phyloP scores from a whole-genome alignment of 768 basidiomycete genomes.

The Lactifluus piperatus region DNA sequence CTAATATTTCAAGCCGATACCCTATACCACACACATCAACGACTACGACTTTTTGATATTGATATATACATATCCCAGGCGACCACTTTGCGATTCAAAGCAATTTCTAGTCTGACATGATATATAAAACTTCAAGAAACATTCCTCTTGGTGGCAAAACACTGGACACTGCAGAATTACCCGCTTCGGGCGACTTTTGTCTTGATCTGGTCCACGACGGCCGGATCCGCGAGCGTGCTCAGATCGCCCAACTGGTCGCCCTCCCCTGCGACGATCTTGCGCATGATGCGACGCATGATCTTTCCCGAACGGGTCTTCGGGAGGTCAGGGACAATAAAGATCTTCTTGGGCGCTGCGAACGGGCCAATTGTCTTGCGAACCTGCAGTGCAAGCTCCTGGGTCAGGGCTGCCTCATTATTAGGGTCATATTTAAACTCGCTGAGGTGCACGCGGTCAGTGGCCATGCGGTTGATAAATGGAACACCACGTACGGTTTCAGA shows the following conservation, averaged over 20 bases:
- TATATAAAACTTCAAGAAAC: too few relatives aligned
- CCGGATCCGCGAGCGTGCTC: conserved; percentile 85
- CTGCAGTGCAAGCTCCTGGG: conserved; percentile 88
- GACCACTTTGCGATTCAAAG: background rate
- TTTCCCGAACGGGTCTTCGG: conserved; percentile 96
- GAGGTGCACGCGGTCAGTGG: background rate
- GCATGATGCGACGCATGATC: conserved; percentile 94
- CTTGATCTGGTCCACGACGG: conserved; percentile 79
- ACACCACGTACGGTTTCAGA: conserved; percentile 76
- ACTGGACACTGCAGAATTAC: background rate
- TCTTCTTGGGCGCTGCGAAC: conserved; percentile 94
- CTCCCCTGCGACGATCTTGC: conserved; percentile 93
- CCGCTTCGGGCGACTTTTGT: conserved; percentile 46
- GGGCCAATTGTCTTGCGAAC: conserved; percentile 97
- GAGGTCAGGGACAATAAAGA: conserved; percentile 72
- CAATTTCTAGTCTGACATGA: background rate
- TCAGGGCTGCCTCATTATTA: conserved; percentile 56
- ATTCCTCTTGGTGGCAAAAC: background rate
- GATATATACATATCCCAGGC: background rate
- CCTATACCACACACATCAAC: conserved; percentile 10
- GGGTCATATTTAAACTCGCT: conserved; percentile 77
- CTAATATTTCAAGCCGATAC: conserved; percentile 8
- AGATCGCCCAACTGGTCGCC: conserved; percentile 94
- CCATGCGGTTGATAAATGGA: background rate
- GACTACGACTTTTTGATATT: too few relatives aligned